These are phyloP conservation scores for Xylogone sp. DNA, from an alignment of 2,329 filamentous ascomycete genomes.

Conservation along the genomic window DNA sequence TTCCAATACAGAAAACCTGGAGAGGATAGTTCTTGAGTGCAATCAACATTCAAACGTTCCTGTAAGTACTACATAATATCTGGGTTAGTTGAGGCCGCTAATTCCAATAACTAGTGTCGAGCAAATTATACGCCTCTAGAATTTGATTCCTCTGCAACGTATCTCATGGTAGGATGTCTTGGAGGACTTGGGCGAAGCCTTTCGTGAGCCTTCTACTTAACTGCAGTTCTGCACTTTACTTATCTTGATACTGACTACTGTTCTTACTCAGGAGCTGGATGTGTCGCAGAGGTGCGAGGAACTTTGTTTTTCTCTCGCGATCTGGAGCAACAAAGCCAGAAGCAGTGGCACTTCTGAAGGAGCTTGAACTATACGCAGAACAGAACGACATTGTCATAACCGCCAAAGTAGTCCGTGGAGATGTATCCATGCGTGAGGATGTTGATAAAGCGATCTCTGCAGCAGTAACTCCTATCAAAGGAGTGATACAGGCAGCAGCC, in stretches of 20 bases:
- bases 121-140: background rate
- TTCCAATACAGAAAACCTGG: background rate
- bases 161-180: background rate
- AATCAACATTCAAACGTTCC: background rate
- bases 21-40: background rate
- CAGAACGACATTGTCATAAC: background rate
- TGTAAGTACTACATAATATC: background rate
- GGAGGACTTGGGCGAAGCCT: background rate
- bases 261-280: conserved; percentile 33
- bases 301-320: conserved; percentile 1
- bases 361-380: background rate
- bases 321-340: background rate
- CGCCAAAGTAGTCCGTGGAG: background rate
- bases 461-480: background rate
- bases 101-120: background rate
- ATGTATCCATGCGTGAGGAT: background rate
- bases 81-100: too few species aligned
- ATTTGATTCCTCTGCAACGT: background rate
- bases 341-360: background rate
- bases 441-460: background rate
- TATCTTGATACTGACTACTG: too few species aligned
- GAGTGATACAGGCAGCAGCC: background rate
- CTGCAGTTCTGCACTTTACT: too few species aligned
- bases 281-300: background rate
- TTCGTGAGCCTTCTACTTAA: background rate